A percentile compares a stretch with the other conserved stretches of the same genome.
These are phyloP conservation scores for Apiospora arundinis DNA, from an alignment of 2,329 filamentous ascomycete genomes.

Conservation along the genomic window DNA sequence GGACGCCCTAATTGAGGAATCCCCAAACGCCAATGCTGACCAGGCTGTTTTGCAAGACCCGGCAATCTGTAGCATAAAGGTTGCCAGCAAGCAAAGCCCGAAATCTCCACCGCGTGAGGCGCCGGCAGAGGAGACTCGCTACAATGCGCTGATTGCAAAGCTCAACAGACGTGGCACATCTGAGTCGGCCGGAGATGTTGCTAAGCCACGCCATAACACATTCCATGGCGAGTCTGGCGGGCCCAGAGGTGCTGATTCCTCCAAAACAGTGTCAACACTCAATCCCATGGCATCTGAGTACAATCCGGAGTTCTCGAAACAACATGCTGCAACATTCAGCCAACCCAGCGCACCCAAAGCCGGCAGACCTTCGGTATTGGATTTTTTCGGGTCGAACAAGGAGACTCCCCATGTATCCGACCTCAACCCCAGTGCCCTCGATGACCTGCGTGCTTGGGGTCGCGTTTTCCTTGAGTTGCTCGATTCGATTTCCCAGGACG, in stretches of 20 bases:
- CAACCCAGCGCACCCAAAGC: not conserved
- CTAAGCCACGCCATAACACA: not conserved
- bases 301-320: conserved; percentile 6
- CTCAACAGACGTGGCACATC: not conserved
- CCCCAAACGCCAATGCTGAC: not conserved
- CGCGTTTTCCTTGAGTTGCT: conserved; percentile 5
- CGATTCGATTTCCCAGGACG: not conserved
- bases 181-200: not conserved
- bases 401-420: not conserved
- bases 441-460: conserved; percentile 10
- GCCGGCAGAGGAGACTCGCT: conserved; percentile 2
- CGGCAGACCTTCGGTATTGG: not conserved
- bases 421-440: not conserved
- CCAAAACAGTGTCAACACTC: conserved; percentile 26
- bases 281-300: conserved; percentile 39
- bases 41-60: conserved; percentile 15
- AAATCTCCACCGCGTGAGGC: not conserved
- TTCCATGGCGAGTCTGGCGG: not conserved
- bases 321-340: conserved; percentile 19
- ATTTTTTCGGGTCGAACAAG: not conserved
- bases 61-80: not conserved
- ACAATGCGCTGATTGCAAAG: conserved; percentile 19
- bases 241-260: not conserved
- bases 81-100: not conserved
- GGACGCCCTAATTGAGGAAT: not conserved